Base-by-base conservation (phyloP, 73 alveolate genomes). In the Diophrys sp. region DNA sequence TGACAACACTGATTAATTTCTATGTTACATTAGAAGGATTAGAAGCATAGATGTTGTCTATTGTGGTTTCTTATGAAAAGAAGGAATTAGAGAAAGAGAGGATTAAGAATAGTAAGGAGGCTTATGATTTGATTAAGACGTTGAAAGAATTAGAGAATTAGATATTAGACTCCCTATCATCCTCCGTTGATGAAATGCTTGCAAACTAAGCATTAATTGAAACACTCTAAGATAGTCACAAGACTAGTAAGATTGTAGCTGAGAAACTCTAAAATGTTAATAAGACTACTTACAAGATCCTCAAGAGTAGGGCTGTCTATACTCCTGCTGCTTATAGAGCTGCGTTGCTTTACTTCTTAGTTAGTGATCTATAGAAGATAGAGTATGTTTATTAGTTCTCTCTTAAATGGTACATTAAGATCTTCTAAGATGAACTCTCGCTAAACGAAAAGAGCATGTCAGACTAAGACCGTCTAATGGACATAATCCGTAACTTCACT, bases 1-100 rank as follows among this genome's bases (percentile, higher is more conserved):
- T 90, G 83, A 95, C 95, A 71, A 93, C 94, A 56, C 78, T 90
- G 62, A 96, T 91, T 53, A 90, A 92, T 73, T 93, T 90, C 87
- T 84, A 91, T 71, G 97, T 89, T 56, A 91, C 98, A 2, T 84
- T 88, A 54, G 96, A 94, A 74, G 97, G 96, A 31, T 82, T 84
- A 54, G 95, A 98, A 87, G 99, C 96, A 75, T 98, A 98, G 85
- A 97, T 98, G 99, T 93, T 98, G 85, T 97, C 98, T 33, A 87
- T 91, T 68, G 98, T 98, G 74, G 99, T 98, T 26, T 99, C 99
- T 33, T 87, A 94, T 67, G 98, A 98, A 87, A 98, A 94, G 80
- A 96, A 98, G 23, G 87, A 91, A 25, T 87, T 94, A 14, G 97
- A 94, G 57, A 91, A 92, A 69, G 89, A 89, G 85, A 86, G 78